These are phyloP conservation scores for Mucor racemosus DNA, from an alignment of 371 early-diverging fungal species.

Conservation along the genomic window DNA sequence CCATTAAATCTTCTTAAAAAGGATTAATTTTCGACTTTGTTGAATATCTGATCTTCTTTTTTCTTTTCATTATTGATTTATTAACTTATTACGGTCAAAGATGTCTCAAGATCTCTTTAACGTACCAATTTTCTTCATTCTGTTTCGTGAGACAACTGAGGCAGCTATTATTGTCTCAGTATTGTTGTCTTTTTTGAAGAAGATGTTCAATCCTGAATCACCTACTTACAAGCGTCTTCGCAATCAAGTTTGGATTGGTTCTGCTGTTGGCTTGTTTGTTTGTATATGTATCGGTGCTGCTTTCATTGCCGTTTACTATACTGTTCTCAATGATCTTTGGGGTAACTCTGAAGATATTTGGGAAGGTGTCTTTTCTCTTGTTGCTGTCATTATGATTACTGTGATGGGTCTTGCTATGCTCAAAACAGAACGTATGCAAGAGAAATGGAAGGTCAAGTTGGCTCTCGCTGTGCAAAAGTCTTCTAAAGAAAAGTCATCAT, in stretches of 20 bases:
- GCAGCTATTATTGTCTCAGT: constrained; percentile 84
- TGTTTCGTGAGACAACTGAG: constrained; percentile 79
- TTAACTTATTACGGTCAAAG: constrained; percentile 10
- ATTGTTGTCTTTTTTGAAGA: constrained; percentile 71
- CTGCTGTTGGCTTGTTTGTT: constrained; percentile 57
- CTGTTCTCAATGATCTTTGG: constrained; percentile 42
- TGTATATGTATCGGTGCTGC: constrained; percentile 71
- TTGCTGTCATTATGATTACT: constrained; percentile 71
- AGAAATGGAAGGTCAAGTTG: constrained; percentile 72
- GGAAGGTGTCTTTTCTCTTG: constrained; percentile 76
- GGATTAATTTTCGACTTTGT: constrained; percentile 4
- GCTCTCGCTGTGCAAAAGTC: constrained; percentile 53
- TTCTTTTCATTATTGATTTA: not conserved
- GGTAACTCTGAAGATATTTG: constrained; percentile 72
- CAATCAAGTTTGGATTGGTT: constrained; percentile 70
- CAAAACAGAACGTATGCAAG: constrained; percentile 70
- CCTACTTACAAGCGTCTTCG: constrained; percentile 56
- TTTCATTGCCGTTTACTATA: constrained; percentile 74
- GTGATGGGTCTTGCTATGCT: constrained; percentile 78
- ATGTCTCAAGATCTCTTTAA: constrained; percentile 63
- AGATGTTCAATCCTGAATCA: constrained; percentile 55
- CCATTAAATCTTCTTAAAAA: constrained; percentile 20
- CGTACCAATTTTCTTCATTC: constrained; percentile 83
- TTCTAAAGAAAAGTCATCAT: constrained; percentile 22
- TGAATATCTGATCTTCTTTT: constrained; percentile 13